A percentile compares a stretch with the other conserved stretches of the same genome.
Evolutionary conservation across 1,284 basidiomycete species (phyloP).

Genomic region (Rugosomyces carneus): DNA sequence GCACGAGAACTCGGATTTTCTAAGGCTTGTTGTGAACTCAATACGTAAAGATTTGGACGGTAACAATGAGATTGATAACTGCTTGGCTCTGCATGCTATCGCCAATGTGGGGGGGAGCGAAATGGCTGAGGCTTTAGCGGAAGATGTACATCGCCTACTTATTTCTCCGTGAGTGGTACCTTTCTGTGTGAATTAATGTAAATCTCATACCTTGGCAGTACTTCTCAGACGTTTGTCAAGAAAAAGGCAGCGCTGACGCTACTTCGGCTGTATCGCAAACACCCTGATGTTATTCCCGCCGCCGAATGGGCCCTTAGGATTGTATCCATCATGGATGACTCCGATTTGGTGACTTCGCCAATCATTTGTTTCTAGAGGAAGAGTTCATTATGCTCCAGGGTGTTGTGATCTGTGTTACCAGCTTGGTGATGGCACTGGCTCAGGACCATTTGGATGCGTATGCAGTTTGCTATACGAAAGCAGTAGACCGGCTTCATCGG

Average conservation of each 20-base stretch:
- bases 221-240: slow-evolving; percentile 92
- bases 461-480: slow-evolving; percentile 89
- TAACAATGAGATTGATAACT: slow-evolving; percentile 93
- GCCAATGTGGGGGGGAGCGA: slow-evolving; percentile 97
- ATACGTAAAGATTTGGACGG: slow-evolving; percentile 97
- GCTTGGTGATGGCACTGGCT: slow-evolving; percentile 90
- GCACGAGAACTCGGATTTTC: slow-evolving; percentile 98
- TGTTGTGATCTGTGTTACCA: slow-evolving; percentile 91
- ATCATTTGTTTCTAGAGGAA: slow-evolving; percentile 1
- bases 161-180: slow-evolving; percentile 84
- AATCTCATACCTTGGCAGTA: slow-evolving; percentile 43
- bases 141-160: slow-evolving; percentile 90
- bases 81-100: slow-evolving; percentile 95
- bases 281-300: slow-evolving; percentile 89
- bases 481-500: slow-evolving; percentile 83
- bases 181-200: background rate
- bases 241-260: slow-evolving; percentile 98
- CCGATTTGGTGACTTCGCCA: slow-evolving; percentile 60
- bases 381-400: slow-evolving; percentile 47
- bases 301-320: slow-evolving; percentile 95
- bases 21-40: slow-evolving; percentile 94
- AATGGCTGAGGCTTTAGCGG: slow-evolving; percentile 94
- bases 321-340: slow-evolving; percentile 92
- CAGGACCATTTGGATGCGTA: slow-evolving; percentile 91
- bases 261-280: slow-evolving; percentile 90